phyloP scores from a whole-genome alignment of 345 rosid species.

The Populus nigra region DNA sequence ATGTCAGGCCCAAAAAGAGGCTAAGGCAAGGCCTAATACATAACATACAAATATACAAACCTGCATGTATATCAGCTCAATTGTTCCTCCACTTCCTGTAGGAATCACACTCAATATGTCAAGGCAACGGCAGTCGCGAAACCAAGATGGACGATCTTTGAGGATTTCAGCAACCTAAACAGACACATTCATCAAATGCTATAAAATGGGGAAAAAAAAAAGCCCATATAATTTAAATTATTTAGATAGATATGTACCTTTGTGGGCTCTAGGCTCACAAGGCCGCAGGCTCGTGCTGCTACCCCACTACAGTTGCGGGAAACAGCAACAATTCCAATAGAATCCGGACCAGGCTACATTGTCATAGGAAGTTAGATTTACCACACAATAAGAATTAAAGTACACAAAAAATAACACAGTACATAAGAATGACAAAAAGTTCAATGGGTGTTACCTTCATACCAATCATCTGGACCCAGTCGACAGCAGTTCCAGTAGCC shows the following conservation, averaged over 20 bases:
- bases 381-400: background rate
- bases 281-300: constrained; percentile 99
- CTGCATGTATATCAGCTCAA: constrained; percentile 90
- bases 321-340: constrained; percentile 97
- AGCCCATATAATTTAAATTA: background rate
- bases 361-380: background rate
- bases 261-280: constrained; percentile 96
- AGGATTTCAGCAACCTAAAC: constrained; percentile 83
- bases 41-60: constrained; percentile 30
- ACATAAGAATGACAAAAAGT: background rate
- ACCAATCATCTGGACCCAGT: constrained; percentile 99
- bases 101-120: constrained; percentile 73
- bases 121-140: constrained; percentile 83
- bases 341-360: constrained; percentile 99
- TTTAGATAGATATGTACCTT: constrained; percentile 45
- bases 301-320: constrained; percentile 96
- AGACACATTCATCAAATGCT: constrained; percentile 14
- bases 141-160: constrained; percentile 96
- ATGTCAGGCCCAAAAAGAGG: background rate
- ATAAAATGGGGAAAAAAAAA: background rate
- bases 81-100: constrained; percentile 80
- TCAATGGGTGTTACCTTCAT: constrained; percentile 65
- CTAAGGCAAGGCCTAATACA: background rate
- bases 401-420: background rate
- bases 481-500: constrained; percentile 99